Percentiles rank a stretch among this genome's conserved stretches.
Conservation (phyloP, 2,329 filamentous ascomycete genomes). For the Didymella keratinophila region DNA sequence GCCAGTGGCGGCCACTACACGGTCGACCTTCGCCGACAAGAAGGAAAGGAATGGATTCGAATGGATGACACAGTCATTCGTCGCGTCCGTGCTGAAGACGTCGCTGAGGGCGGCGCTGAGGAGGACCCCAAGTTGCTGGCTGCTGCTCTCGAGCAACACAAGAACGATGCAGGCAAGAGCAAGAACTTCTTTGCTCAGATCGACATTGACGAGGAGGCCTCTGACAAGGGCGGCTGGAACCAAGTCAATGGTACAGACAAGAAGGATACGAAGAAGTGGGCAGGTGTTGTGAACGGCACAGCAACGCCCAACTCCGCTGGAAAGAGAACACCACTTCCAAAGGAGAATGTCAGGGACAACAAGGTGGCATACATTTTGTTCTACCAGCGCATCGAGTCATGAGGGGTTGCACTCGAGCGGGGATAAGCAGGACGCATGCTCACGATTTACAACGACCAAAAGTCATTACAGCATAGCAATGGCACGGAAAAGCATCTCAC, state of each 20-base stretch:
- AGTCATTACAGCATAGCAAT: conserved; percentile 22
- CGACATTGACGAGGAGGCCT: conserved; percentile 66
- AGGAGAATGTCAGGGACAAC: conserved; percentile 77
- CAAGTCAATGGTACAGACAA: conserved; percentile 74
- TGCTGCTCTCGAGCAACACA: conserved; percentile 71
- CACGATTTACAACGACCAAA: conserved; percentile 19
- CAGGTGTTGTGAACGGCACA: conserved; percentile 68
- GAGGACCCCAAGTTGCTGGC: conserved; percentile 76
- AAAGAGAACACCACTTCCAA: conserved; percentile 61
- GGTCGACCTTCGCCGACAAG: conserved; percentile 93
- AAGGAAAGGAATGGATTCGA: conserved; percentile 94
- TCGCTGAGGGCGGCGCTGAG: conserved; percentile 83
- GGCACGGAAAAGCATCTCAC: conserved; percentile 20
- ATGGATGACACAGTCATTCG: conserved; percentile 93
- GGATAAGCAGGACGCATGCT: conserved; percentile 12
- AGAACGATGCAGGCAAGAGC: conserved; percentile 61
- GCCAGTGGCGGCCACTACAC: conserved; percentile 97
- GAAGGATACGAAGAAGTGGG: conserved; percentile 72
- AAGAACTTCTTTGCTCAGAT: conserved; percentile 78
- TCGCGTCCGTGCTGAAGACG: conserved; percentile 84
- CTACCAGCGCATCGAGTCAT: conserved; percentile 75
- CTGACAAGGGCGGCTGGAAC: conserved; percentile 79
- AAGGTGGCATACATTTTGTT: conserved; percentile 97
- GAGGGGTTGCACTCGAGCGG: conserved; percentile 22
- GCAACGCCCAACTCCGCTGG: conserved; percentile 61